phyloP scores from a whole-genome alignment of 805 yeast species.

The Wickerhamiella kurtzmanii region DNA sequence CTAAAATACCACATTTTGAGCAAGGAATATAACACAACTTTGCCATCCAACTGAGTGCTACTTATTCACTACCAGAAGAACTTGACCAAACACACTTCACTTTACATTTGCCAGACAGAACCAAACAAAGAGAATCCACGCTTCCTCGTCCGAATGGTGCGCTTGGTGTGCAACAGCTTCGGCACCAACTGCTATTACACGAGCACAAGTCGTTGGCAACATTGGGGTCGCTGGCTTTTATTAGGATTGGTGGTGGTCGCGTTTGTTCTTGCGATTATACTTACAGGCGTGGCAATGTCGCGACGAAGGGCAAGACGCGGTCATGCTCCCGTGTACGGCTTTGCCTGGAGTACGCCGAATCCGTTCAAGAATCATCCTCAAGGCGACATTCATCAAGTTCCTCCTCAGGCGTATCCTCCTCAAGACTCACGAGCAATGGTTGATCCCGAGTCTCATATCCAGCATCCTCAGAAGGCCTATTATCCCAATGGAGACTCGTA shows the following conservation, averaged over 20 bases:
- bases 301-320: constrained; percentile 10
- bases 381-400: too few relatives aligned
- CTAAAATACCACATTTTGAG: too few relatives aligned
- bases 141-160: neutral
- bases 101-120: too few relatives aligned
- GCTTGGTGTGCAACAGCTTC: constrained; percentile 5
- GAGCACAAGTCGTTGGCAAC: constrained; percentile 19
- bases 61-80: too few relatives aligned
- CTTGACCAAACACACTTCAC: too few relatives aligned
- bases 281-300: constrained; percentile 19
- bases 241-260: constrained; percentile 21
- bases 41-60: too few relatives aligned
- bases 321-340: constrained; percentile 14
- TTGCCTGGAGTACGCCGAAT: constrained; percentile 18
- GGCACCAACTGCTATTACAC: constrained; percentile 15
- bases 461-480: neutral
- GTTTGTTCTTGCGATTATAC: constrained; percentile 16
- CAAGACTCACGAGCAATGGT: constrained; percentile 6
- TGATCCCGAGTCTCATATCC: neutral
- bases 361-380: constrained; percentile 12
- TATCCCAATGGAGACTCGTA: neutral
- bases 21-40: too few relatives aligned
- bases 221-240: constrained; percentile 28
- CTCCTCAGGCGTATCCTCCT: too few relatives aligned
- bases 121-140: too few relatives aligned